These are phyloP conservation scores for Fragaria ananassa DNA, from an alignment of 306 rosid genomes.

Conservation along the genomic window DNA sequence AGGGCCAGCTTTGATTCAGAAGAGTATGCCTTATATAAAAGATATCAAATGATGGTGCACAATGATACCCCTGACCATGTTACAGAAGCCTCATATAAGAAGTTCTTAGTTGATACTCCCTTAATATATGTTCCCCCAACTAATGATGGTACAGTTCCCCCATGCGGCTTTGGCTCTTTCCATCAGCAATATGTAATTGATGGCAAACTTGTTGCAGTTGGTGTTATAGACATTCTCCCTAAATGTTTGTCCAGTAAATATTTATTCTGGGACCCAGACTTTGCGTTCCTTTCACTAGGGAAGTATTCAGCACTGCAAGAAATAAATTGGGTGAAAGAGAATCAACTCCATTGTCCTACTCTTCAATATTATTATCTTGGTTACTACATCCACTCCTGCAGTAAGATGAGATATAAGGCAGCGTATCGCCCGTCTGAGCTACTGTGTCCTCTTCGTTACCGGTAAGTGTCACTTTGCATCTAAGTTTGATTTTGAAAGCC, in stretches of 20 bases:
- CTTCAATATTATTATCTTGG: slow-evolving; percentile 93
- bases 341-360: slow-evolving; percentile 65
- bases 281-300: slow-evolving; percentile 88
- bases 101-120: slow-evolving; percentile 86
- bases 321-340: slow-evolving; percentile 86
- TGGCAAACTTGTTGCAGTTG: slow-evolving; percentile 84
- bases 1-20: slow-evolving; percentile 76
- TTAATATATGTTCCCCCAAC: slow-evolving; percentile 57
- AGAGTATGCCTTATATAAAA: slow-evolving; percentile 65
- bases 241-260: slow-evolving; percentile 92
- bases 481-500: background rate
- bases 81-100: slow-evolving; percentile 63
- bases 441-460: slow-evolving; percentile 85
- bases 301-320: slow-evolving; percentile 92
- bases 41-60: slow-evolving; percentile 79
- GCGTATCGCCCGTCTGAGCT: slow-evolving; percentile 84
- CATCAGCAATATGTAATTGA: slow-evolving; percentile 90
- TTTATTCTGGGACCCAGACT: slow-evolving; percentile 96
- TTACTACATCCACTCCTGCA: slow-evolving; percentile 87
- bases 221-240: slow-evolving; percentile 94
- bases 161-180: slow-evolving; percentile 96
- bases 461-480: slow-evolving; percentile 51
- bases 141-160: slow-evolving; percentile 71
- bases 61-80: slow-evolving; percentile 64
- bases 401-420: slow-evolving; percentile 97